These are phyloP conservation scores for Ophiosphaerella narmari DNA, from an alignment of 2,329 filamentous ascomycete genomes.

Conservation along the genomic window DNA sequence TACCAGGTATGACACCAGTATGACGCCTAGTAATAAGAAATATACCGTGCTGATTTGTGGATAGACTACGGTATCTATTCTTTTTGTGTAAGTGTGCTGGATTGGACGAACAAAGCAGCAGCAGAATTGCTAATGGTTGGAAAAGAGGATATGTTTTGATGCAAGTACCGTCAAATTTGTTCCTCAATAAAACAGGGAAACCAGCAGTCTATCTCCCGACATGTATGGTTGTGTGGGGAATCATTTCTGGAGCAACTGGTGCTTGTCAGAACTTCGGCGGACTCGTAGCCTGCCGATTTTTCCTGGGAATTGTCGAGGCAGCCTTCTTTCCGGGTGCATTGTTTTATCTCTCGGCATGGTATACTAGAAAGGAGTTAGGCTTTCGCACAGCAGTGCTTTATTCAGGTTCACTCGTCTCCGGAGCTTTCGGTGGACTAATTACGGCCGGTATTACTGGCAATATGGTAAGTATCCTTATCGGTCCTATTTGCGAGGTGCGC, in stretches of 20 bases:
- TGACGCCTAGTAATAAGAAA: neutral
- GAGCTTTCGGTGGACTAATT: conserved; percentile 70
- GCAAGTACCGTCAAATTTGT: conserved; percentile 53
- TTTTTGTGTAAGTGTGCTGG: conserved; percentile 51
- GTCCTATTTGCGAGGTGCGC: no score
- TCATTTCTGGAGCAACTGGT: conserved; percentile 46
- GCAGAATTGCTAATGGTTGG: neutral
- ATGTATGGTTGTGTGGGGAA: conserved; percentile 50
- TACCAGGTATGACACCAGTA: conserved; percentile 61
- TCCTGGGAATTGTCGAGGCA: conserved; percentile 59
- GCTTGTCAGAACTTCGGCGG: conserved; percentile 52
- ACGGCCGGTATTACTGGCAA: conserved; percentile 61
- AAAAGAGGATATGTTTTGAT: conserved; percentile 2
- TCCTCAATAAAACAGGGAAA: conserved; percentile 48
- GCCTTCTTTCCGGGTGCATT: conserved; percentile 62
- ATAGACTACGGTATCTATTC: conserved; percentile 10
- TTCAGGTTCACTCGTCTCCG: conserved; percentile 70
- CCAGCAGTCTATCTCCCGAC: conserved; percentile 48
- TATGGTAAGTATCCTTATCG: neutral
- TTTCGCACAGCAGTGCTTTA: conserved; percentile 70
- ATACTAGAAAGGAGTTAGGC: conserved; percentile 70
- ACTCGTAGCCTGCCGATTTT: conserved; percentile 56
- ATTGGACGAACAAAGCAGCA: neutral
- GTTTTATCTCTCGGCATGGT: conserved; percentile 69
- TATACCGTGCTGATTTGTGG: neutral